Evolutionary conservation across 176 grass and related monocot species (phyloP), one percentile per base, ranked within the genome.

Genomic region (Stipa capillata): DNA sequence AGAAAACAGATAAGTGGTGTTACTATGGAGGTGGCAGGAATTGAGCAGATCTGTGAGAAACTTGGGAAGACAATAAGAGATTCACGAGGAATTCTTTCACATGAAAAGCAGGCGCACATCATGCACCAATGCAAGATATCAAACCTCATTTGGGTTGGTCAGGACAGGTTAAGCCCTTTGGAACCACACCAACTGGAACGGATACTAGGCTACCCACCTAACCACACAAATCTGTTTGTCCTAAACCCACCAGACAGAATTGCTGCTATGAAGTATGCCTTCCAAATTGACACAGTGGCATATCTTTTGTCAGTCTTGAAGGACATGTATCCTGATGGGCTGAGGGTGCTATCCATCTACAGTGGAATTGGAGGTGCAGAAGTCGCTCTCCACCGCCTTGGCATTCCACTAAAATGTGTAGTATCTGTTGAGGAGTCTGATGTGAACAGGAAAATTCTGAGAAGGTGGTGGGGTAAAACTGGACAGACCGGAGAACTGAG

Each of bases 341-440:
- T 95, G 3, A 80, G 89, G 39, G 76, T 95, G 49, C 29, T 95
- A 49, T 95, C 93, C 24, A 74, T 95, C 41, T 95, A 85, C 25
- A 95, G 76, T 60, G 89, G 87, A 59, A 92, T 85, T 43, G 93
- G 93, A 65, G 93, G 93, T 24, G 78, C 68, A 61, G 87, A 89
- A 77, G 57, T 95, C 51, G 76, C 86, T 25, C 59, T 95, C 3
- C 68, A 92, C 85, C 72, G 78, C 20, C 78, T 95, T 24, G 93
- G 93, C 23, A 83, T 95, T 69, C 80, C 20, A 47, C 52, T 97
- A 3, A 88, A 82, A 48, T 97, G 90, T 42, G 56, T 97, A 13
- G 83, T 97, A 27, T 90, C 90, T 15, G 85, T 97, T 21, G 93
- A 97, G 67, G 66, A 86, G 59, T 90, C 90, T 31, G 88, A 90